Evolutionary conservation across 768 basidiomycete species (phyloP), one percentile per base, ranked within the genome.

Genomic region (Pleurotus pulmonarius): DNA sequence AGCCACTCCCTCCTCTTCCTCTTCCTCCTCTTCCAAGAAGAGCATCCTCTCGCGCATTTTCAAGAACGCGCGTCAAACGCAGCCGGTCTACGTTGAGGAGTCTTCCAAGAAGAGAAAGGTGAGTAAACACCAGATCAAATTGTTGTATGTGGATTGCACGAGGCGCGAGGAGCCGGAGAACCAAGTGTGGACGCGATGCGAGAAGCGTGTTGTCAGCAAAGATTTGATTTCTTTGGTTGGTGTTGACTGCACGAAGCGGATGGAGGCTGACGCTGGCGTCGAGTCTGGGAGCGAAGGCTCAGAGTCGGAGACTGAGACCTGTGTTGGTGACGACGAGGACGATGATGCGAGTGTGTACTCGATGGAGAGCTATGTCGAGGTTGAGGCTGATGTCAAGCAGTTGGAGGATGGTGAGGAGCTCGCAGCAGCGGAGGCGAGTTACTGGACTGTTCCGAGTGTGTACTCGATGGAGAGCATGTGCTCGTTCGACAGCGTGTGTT

Each of bases 401-500:
- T 18, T 39, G 38, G 22, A 25, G 49, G 48, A 49, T 29, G 48
- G 22, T n/a, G 49, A 22, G 5, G 29, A 39, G 8, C 37, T 39
- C n/a, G 37, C 34, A 3, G 49, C 18, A 20, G 49, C 49, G 38
- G 49, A 46, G 46, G 24, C 13, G 16, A 46, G 46, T 12, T 46
- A 24, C 38, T 52, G 37, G 12, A 52, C 22, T 12, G 20, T 52
- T 22, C 18, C 49, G 34, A 52, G 49, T 40, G 37, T 40, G 8
- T 52, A 52, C 38, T 52, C 49, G 39, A 52, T 22, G 37, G 49
- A 52, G 37, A 52, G 49, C 49, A 52, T 52, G 49, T 52, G 49
- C 26, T 52, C 49, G 38, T 52, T 52, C 38, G 29, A 26, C 11
- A 40, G 49, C 16, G 38, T 37, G 37, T 52, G 37, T 39, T 52